Base-by-base conservation (phyloP, 805 yeast species). In the Saccharomycopsis microspora region DNA sequence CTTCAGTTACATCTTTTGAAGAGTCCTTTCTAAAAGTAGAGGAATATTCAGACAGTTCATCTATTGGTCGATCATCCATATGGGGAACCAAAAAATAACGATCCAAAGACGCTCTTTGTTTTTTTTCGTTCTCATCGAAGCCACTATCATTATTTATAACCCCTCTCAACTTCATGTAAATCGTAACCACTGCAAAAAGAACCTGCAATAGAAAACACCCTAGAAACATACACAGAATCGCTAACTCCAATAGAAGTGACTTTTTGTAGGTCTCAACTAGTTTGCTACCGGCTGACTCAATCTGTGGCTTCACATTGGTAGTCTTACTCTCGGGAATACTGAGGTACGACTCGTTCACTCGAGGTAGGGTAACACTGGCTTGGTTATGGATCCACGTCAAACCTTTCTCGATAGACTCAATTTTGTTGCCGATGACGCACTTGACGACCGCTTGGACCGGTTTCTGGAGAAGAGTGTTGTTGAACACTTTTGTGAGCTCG, bases 351-450 rank as follows among this genome's bases (percentile, higher is more conserved):
- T 60, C 60, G 42, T 66, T 67, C 10, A 80, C 61, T 39, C 68
- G 56, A 0, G 95, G 95, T 1, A 86, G 58, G 0, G 65, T 54
- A 2, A 88, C 63, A 10, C 76, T 68, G 3, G 88, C 69, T 53
- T 84, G 68, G 35, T 80, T 66, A 55, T 81, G 69, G 1, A 88
- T 65, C 97, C 97, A 93, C 1, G 80, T 73, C 47, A 89, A 63
- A 0, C 94, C 97, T 32, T 74, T 59, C 53, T 84, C 84, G 3
- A 87, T 67, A 28, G 72, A 69, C 9, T 69, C 69, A 5, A 90
- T 61, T 57, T 90, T 93, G 43, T 82, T 69, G 11, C 85, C 90
- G 37, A 93, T 68, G 3, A 85, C 76, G 65, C 98, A 90, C 33
- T 80, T 78, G 3, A 89, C 83, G 0, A 87, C 77, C 0, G 81